Conservation (phyloP, 202 grass and related monocot genomes). For the Digitaria exilis region DNA sequence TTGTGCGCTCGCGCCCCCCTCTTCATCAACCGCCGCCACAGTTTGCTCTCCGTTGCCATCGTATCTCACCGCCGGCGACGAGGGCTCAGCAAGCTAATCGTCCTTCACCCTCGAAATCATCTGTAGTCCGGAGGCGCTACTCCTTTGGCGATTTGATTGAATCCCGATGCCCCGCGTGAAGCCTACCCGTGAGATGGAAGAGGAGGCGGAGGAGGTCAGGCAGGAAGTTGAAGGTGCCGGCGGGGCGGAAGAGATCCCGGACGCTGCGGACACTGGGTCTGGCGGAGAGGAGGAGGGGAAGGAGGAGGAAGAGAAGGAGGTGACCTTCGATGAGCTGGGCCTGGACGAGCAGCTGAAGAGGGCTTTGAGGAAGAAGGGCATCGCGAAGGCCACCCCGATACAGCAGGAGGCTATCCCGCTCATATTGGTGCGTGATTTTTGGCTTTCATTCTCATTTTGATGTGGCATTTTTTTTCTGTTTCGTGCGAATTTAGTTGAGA, state of each 20-base stretch:
- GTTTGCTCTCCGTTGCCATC: not conserved
- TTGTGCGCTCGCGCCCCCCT: not conserved
- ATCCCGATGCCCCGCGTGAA: not conserved
- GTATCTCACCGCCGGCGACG: not conserved
- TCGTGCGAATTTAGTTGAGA: constrained; percentile 25
- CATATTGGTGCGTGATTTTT: constrained; percentile 63
- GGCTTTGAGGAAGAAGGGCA: constrained; percentile 81
- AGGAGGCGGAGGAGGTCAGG: constrained; percentile 9
- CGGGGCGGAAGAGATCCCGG: not conserved
- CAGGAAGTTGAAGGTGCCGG: constrained; percentile 11
- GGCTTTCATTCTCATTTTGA: not conserved
- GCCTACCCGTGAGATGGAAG: not conserved
- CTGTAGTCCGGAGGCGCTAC: not conserved
- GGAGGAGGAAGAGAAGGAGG: constrained; percentile 48
- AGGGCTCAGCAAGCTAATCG: not conserved
- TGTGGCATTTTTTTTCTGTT: not conserved
- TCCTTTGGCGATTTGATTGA: not conserved
- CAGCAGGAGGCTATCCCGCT: constrained; percentile 83
- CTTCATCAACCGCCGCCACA: not conserved
- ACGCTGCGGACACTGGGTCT: not conserved
- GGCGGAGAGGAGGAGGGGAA: not conserved
- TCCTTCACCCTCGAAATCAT: not conserved
- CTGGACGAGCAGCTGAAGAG: constrained; percentile 82
- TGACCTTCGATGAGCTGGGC: constrained; percentile 72
- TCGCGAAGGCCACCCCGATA: constrained; percentile 67